Percentiles rank a stretch among this genome's conserved stretches.
Evolutionary conservation across 345 rosid genomes (phyloP).

Genomic region (Gossypium anomalum): DNA sequence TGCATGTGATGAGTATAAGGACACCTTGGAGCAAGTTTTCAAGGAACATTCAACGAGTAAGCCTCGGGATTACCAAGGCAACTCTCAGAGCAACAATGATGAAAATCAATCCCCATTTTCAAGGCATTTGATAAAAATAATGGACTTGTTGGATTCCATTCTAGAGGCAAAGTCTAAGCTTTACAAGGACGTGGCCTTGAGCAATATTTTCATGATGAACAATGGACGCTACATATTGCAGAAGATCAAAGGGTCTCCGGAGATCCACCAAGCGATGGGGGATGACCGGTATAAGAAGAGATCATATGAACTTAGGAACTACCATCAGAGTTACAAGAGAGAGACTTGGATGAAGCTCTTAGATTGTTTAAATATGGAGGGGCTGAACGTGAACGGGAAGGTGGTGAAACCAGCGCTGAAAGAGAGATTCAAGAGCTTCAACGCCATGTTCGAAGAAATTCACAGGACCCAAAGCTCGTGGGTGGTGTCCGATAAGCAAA

Average conservation of each 20-base stretch:
- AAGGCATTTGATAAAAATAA: constrained; percentile 47
- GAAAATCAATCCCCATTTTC: constrained; percentile 45
- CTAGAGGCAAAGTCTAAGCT: constrained; percentile 62
- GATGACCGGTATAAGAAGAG: constrained; percentile 72
- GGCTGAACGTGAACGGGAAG: constrained; percentile 64
- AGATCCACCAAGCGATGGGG: constrained; percentile 57
- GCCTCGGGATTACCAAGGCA: constrained; percentile 21
- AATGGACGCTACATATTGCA: constrained; percentile 89
- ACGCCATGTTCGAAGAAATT: constrained; percentile 78
- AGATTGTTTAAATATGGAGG: constrained; percentile 64
- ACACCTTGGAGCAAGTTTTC: constrained; percentile 80
- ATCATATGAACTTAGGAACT: constrained; percentile 65
- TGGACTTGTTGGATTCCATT: constrained; percentile 64
- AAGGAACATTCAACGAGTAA: constrained; percentile 50
- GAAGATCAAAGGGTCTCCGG: constrained; percentile 64
- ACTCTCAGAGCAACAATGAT: neutral
- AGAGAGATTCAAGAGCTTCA: constrained; percentile 88
- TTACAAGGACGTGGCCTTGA: constrained; percentile 58
- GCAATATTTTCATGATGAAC: constrained; percentile 93
- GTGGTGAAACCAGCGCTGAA: constrained; percentile 70
- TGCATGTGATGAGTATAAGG: constrained; percentile 72
- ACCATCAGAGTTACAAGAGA: constrained; percentile 74
- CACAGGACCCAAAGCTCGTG: constrained; percentile 81
- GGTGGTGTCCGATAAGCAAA: constrained; percentile 86
- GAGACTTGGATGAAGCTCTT: constrained; percentile 82